These are phyloP conservation scores for Nepenthes mirabilis DNA, from an alignment of 148 eudicot genomes.

Conservation along the genomic window DNA sequence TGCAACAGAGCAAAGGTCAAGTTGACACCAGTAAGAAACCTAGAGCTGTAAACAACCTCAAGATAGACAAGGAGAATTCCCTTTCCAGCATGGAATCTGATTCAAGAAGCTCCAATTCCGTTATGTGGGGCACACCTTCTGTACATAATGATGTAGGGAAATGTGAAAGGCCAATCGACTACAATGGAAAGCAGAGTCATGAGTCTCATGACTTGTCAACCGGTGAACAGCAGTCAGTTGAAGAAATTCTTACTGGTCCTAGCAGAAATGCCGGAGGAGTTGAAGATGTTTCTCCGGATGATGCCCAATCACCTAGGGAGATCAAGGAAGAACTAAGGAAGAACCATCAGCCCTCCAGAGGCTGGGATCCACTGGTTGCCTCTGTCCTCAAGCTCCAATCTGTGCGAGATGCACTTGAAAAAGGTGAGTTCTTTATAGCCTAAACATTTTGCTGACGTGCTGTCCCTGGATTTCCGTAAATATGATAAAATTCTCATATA, in stretches of 20 bases:
- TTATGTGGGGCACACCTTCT: slow-evolving; percentile 35
- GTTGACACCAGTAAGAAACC: slow-evolving; percentile 45
- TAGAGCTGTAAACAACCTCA: slow-evolving; percentile 29
- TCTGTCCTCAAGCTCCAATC: slow-evolving; percentile 47
- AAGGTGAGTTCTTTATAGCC: slow-evolving; percentile 30
- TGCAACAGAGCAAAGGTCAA: slow-evolving; percentile 23
- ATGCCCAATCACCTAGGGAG: slow-evolving; percentile 26
- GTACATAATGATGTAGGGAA: slow-evolving; percentile 30
- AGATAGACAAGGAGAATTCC: slow-evolving; percentile 56
- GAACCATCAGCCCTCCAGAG: slow-evolving; percentile 23
- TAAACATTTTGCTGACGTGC: neutral
- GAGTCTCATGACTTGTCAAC: slow-evolving; percentile 29
- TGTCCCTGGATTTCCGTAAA: neutral
- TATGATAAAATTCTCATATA: no score
- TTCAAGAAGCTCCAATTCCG: slow-evolving; percentile 52
- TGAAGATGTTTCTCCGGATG: slow-evolving; percentile 23
- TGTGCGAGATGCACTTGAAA: slow-evolving; percentile 68
- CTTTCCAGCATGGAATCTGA: slow-evolving; percentile 80
- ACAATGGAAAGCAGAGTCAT: slow-evolving; percentile 30
- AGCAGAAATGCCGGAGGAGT: slow-evolving; percentile 11
- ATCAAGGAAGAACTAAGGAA: slow-evolving; percentile 18
- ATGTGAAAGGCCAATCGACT: slow-evolving; percentile 20
- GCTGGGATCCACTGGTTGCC: slow-evolving; percentile 51
- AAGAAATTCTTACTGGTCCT: slow-evolving; percentile 18
- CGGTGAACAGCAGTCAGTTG: slow-evolving; percentile 19